A percentile compares a stretch with the other conserved stretches of the same genome.
Conservation (phyloP, 495 filamentous ascomycete species). For the Lasiosphaeris hirsuta region DNA sequence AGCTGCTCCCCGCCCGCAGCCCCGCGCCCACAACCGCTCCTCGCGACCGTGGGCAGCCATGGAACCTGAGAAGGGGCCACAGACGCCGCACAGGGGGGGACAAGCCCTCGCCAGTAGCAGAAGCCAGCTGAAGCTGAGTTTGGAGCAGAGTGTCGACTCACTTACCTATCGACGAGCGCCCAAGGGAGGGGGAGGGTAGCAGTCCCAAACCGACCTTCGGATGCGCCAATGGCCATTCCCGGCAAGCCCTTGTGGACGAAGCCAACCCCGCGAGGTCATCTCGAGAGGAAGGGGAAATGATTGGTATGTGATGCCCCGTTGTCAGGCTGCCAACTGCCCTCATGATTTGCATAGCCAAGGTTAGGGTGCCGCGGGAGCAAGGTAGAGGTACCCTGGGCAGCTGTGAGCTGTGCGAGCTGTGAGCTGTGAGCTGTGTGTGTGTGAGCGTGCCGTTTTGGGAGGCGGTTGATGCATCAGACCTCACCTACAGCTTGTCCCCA, state of each 20-base stretch:
- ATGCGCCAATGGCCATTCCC: conserved; percentile 2
- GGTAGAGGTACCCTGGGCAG: not conserved
- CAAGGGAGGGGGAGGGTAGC: not conserved
- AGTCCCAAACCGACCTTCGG: not conserved
- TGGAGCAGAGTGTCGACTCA: too few species aligned
- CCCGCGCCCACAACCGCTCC: too few species aligned
- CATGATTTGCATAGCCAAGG: not conserved
- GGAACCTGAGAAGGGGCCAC: too few species aligned
- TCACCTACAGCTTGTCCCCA: not conserved
- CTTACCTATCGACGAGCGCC: not conserved
- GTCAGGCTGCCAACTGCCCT: not conserved
- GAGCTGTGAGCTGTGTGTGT: too few species aligned
- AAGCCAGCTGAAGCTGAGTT: too few species aligned
- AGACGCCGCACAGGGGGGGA: too few species aligned
- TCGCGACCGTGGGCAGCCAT: too few species aligned
- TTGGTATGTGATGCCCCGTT: conserved; percentile 1
- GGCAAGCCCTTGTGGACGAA: not conserved
- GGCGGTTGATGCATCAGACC: not conserved
- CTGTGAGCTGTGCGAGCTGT: too few species aligned
- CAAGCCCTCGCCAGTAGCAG: too few species aligned
- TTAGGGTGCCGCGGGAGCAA: not conserved
- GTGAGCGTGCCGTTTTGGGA: too few species aligned
- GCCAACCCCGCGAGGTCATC: not conserved
- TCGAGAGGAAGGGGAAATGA: not conserved
- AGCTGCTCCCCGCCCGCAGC: too few species aligned